Percentiles rank a stretch among this genome's conserved stretches.
Conservation (phyloP, 352 stramenopile species). For the Phytophthora sojae region DNA sequence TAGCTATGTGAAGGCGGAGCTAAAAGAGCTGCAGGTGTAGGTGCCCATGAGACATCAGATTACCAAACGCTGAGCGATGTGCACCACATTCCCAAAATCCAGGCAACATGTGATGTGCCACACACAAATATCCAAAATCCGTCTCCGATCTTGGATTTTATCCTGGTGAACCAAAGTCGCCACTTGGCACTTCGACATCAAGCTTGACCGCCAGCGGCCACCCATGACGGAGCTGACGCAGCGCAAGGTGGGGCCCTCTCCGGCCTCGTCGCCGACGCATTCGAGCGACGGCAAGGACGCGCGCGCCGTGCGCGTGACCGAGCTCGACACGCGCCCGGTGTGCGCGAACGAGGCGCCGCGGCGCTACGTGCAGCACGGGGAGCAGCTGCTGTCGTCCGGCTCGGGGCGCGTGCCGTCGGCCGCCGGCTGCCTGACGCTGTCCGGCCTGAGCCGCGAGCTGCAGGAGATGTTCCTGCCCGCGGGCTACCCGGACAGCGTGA, state of each 20-base stretch:
- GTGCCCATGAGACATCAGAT: neutral
- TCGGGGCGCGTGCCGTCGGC: conserved; percentile 14
- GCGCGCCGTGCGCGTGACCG: conserved; percentile 47
- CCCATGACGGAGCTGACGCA: conserved; percentile 57
- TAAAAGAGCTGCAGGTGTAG: neutral
- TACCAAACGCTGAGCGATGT: conserved; percentile 3
- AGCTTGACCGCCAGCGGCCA: neutral
- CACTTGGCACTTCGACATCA: conserved; percentile 13
- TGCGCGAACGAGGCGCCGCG: conserved; percentile 55
- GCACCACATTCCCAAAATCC: conserved; percentile 28
- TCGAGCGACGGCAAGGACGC: conserved; percentile 25
- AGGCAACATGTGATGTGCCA: neutral
- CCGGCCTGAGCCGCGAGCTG: conserved; percentile 60
- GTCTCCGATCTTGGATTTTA: neutral
- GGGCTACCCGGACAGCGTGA: conserved; percentile 88
- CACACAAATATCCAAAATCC: too few species aligned
- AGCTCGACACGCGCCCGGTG: conserved; percentile 68
- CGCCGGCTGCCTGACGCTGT: conserved; percentile 39
- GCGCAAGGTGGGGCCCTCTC: conserved; percentile 48
- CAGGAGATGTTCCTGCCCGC: conserved; percentile 89
- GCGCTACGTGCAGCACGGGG: conserved; percentile 57
- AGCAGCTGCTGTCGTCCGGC: conserved; percentile 37
- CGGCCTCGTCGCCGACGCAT: conserved; percentile 9
- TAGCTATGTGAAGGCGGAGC: too few species aligned
- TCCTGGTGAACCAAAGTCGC: too few species aligned